These are phyloP conservation scores for Candida multigemmis DNA, from an alignment of 805 yeast genomes.

Conservation along the genomic window DNA sequence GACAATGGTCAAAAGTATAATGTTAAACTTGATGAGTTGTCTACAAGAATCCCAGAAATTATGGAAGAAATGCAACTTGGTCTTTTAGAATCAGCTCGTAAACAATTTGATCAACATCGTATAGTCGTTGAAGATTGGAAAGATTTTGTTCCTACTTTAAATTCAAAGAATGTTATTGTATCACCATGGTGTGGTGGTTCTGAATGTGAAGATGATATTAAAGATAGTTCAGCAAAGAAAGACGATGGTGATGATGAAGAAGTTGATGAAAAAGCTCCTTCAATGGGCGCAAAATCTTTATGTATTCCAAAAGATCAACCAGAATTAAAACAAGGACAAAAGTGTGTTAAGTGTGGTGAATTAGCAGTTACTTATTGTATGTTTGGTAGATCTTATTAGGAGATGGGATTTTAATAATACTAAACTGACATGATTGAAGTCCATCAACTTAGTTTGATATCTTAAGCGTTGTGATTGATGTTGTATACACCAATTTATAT, in stretches of 20 bases:
- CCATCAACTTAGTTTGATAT: no score
- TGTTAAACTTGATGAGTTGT: constrained; percentile 59
- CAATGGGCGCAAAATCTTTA: constrained; percentile 98
- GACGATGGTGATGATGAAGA: constrained; percentile 77
- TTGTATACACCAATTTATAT: no score
- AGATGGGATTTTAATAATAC: no score
- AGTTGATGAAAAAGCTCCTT: constrained; percentile 92
- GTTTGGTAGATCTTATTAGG: constrained; percentile 93
- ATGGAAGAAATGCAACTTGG: constrained; percentile 76
- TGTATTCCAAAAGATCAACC: constrained; percentile 97
- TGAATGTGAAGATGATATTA: constrained; percentile 95
- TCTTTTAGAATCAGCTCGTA: constrained; percentile 71
- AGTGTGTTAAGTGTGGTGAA: constrained; percentile 79
- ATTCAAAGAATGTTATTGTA: constrained; percentile 80
- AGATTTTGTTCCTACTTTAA: constrained; percentile 88
- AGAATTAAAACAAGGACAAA: constrained; percentile 63
- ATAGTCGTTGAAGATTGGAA: constrained; percentile 76
- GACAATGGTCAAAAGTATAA: constrained; percentile 71
- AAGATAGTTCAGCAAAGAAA: constrained; percentile 77
- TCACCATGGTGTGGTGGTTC: constrained; percentile 97
- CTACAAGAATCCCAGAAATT: constrained; percentile 58
- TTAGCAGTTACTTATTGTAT: constrained; percentile 77
- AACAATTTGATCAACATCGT: constrained; percentile 75
- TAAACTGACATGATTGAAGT: no score
- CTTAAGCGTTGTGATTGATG: no score